phyloP scores from a whole-genome alignment of 2,329 filamentous ascomycete species.

The Fusarium annulatum region DNA sequence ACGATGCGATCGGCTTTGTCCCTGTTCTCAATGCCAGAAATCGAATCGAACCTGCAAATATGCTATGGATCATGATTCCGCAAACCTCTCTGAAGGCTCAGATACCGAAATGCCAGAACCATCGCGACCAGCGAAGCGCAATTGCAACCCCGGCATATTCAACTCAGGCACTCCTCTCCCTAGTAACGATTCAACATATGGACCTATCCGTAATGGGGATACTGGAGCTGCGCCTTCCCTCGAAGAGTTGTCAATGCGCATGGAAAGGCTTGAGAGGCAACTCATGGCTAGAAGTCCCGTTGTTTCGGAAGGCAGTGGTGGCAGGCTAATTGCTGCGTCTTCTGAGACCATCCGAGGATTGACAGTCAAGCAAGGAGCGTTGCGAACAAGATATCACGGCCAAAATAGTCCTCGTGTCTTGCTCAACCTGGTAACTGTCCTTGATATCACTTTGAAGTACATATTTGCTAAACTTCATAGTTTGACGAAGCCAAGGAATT shows the following conservation, averaged over 20 bases:
- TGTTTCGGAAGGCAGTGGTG: constrained; percentile 50
- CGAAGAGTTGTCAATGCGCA: constrained; percentile 61
- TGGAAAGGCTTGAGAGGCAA: constrained; percentile 66
- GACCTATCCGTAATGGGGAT: constrained; percentile 50
- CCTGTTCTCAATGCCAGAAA: constrained; percentile 69
- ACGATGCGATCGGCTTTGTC: constrained; percentile 65
- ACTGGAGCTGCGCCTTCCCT: constrained; percentile 50
- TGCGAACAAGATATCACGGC: constrained; percentile 63
- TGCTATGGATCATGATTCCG: constrained; percentile 59
- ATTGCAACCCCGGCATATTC: constrained; percentile 46
- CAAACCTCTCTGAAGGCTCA: constrained; percentile 62
- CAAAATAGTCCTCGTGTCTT: constrained; percentile 65
- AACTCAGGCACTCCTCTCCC: constrained; percentile 33
- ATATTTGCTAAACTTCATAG: constrained; percentile 46
- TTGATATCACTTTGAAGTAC: background rate
- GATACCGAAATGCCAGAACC: constrained; percentile 52
- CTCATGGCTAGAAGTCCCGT: constrained; percentile 57
- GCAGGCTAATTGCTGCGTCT: constrained; percentile 50
- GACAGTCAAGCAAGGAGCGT: constrained; percentile 59
- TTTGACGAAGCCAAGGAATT: constrained; percentile 66
- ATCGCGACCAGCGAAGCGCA: constrained; percentile 54
- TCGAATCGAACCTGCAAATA: constrained; percentile 66
- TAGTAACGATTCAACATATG: constrained; percentile 41
- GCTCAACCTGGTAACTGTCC: constrained; percentile 61
- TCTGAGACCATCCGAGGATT: constrained; percentile 61